Evolutionary conservation across 139 green algal species (phyloP).

Genomic region (Volvox africanus): DNA sequence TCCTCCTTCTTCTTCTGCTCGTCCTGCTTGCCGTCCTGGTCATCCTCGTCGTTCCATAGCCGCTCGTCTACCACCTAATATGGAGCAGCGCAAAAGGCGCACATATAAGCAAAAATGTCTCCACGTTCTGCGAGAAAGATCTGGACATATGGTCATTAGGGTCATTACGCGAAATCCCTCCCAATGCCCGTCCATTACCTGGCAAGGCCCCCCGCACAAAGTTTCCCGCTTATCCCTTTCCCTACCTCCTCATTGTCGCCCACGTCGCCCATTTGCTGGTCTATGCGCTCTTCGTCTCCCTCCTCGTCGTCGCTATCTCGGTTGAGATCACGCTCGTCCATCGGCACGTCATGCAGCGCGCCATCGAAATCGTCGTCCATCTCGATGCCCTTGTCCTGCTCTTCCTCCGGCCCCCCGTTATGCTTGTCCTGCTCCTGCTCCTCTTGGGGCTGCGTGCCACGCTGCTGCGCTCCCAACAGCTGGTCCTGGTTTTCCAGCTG

Average conservation of each 20-base stretch:
- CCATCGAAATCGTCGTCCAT: constrained; percentile 99
- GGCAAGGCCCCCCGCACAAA: too few relatives aligned
- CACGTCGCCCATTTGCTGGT: constrained; percentile 80
- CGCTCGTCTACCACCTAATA: constrained; percentile 92
- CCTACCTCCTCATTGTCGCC: constrained; percentile 82
- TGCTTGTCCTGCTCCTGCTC: constrained; percentile 65
- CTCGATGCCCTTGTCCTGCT: constrained; percentile 88
- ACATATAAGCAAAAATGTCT: too few relatives aligned
- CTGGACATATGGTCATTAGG: too few relatives aligned
- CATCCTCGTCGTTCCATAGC: constrained; percentile 84
- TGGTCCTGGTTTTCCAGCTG: constrained; percentile 96
- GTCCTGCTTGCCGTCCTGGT: constrained; percentile 64
- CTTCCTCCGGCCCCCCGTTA: constrained; percentile 58
- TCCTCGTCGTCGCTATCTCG: constrained; percentile 82
- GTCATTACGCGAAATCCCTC: too few relatives aligned
- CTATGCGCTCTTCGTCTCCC: constrained; percentile 76
- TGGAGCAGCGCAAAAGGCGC: too few relatives aligned
- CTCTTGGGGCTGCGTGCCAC: constrained; percentile 68
- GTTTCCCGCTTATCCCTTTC: too few relatives aligned
- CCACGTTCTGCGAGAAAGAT: too few relatives aligned
- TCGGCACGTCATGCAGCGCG: constrained; percentile 72
- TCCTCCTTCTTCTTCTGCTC: constrained; percentile 67
- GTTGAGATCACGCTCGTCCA: constrained; percentile 72
- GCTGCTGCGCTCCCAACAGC: constrained; percentile 88
- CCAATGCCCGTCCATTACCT: too few relatives aligned